A percentile compares a stretch with the other conserved stretches of the same genome.
These are phyloP conservation scores for Mesembryanthemum crystallinum DNA, from an alignment of 148 eudicot species.

Conservation along the genomic window DNA sequence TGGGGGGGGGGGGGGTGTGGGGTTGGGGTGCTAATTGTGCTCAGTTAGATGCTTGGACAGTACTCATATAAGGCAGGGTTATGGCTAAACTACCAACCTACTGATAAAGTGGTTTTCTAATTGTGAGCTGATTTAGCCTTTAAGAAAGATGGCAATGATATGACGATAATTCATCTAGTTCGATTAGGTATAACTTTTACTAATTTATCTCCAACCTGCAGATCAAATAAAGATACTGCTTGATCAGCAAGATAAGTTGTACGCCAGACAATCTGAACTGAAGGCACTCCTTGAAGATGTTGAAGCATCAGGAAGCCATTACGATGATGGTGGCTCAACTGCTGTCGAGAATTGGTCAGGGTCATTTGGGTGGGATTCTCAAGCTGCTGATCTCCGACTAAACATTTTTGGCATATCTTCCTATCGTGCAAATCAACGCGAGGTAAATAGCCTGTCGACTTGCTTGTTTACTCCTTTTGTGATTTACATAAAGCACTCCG, in stretches of 20 bases:
- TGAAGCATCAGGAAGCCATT: constrained; percentile 49
- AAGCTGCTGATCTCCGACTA: constrained; percentile 72
- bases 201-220: constrained; percentile 29
- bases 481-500: background rate
- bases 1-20: no score
- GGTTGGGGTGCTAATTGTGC: no score
- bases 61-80: no score
- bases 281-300: constrained; percentile 60
- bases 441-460: constrained; percentile 47
- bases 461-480: constrained; percentile 9
- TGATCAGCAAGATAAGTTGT: constrained; percentile 79
- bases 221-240: constrained; percentile 79
- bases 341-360: constrained; percentile 74
- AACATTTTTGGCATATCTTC: constrained; percentile 83
- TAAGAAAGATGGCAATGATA: background rate
- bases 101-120: no score
- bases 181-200: background rate
- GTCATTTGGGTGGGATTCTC: constrained; percentile 83
- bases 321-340: constrained; percentile 41
- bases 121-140: no score
- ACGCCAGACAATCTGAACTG: constrained; percentile 75
- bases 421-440: constrained; percentile 94
- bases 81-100: no score
- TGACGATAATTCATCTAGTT: background rate
- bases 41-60: no score